Conservation (phyloP, 768 basidiomycete genomes). For the Lactifluus echinatus region DNA sequence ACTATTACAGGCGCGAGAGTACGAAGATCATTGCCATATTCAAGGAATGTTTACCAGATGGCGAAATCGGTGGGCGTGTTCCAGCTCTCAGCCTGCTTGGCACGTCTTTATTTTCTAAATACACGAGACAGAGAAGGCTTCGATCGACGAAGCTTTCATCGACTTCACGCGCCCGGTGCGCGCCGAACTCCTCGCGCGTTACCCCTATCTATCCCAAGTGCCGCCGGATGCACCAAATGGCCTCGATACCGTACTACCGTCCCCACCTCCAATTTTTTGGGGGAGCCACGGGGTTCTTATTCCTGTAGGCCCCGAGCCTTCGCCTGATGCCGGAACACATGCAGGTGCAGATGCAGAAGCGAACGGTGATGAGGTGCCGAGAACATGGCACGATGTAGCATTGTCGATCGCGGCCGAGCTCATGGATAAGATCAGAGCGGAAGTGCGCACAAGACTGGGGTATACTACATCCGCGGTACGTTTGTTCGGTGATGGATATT, state of each 20-base stretch:
- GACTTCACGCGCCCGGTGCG: slow-evolving; percentile 83
- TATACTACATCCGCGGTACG: slow-evolving; percentile 92
- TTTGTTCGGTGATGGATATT: neutral
- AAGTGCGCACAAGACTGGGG: slow-evolving; percentile 61
- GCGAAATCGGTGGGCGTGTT: slow-evolving; percentile 62
- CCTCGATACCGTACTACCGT: slow-evolving; percentile 68
- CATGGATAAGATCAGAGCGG: slow-evolving; percentile 64
- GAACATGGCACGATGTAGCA: slow-evolving; percentile 90
- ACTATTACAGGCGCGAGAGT: slow-evolving; percentile 87
- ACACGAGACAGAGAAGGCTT: slow-evolving; percentile 72
- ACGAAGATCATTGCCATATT: slow-evolving; percentile 79
- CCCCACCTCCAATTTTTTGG: slow-evolving; percentile 62
- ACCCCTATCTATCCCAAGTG: slow-evolving; percentile 65
- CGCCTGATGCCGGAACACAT: no score
- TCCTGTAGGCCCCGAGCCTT: slow-evolving; percentile 37
- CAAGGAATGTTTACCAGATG: slow-evolving; percentile 65
- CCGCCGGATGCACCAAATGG: slow-evolving; percentile 64
- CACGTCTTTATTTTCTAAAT: neutral
- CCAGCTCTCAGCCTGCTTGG: neutral
- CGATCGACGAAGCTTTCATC: slow-evolving; percentile 95
- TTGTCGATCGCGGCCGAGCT: slow-evolving; percentile 82
- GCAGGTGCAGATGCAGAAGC: no score
- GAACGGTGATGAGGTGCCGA: slow-evolving; percentile 26
- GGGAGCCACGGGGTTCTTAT: slow-evolving; percentile 50
- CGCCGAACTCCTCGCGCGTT: slow-evolving; percentile 59